Evolutionary conservation across 371 early-diverging fungal species (phyloP).

Genomic region (Mucor plumbeus): DNA sequence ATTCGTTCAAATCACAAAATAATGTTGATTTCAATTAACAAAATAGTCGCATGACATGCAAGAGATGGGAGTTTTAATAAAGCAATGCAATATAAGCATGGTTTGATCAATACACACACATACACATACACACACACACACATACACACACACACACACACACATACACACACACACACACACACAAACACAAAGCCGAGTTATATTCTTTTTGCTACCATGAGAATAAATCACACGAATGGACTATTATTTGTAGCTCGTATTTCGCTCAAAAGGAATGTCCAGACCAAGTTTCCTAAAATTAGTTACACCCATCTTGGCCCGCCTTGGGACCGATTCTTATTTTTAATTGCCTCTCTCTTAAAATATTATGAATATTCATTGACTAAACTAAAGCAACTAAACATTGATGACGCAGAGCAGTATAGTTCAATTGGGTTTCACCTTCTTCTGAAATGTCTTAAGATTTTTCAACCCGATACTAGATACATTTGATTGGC

Average conservation of each 20-base stretch:
- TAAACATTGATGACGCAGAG: slow-evolving; percentile 3
- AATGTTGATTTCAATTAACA: too few relatives aligned
- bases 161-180: too few relatives aligned
- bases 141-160: too few relatives aligned
- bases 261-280: slow-evolving; percentile 5
- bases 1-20: too few relatives aligned
- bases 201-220: background rate
- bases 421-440: background rate
- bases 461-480: background rate
- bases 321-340: slow-evolving; percentile 4
- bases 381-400: background rate
- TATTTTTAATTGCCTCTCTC: background rate
- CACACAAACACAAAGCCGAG: background rate
- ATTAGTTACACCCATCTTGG: background rate
- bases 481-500: background rate
- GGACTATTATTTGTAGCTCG: background rate
- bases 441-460: slow-evolving; percentile 2
- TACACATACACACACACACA: too few relatives aligned
- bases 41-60: too few relatives aligned
- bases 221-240: background rate
- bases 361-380: background rate
- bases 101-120: too few relatives aligned
- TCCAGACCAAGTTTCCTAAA: background rate
- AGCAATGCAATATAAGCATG: too few relatives aligned
- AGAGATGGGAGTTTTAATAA: too few relatives aligned